Evolutionary conservation across 257 asterid species (phyloP), one percentile per base, ranked within the genome.

Genomic region (Prunella vulgaris): DNA sequence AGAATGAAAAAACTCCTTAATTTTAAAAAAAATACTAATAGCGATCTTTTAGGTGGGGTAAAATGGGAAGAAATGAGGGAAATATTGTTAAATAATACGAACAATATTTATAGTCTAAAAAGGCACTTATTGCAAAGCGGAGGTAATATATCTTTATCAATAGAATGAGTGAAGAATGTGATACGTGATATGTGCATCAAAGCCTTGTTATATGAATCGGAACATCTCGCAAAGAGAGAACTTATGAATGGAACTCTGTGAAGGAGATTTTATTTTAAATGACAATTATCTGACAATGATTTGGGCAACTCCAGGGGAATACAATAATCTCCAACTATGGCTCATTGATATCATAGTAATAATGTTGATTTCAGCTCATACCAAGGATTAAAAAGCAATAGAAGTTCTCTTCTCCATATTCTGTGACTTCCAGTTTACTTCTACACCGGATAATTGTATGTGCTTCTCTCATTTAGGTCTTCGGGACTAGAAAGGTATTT

Each of bases 401-500:
- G 28, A 52, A 21, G 14, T 20, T 9, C 20, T 66, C n/a, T 13
- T 13, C n/a, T 32, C 27, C 17, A 0, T 22, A 66, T 54, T 15
- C 18, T 67, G 68, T 46, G 33, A 46, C 66, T 57, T 57, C 75
- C 42, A 32, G 49, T 48, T 33, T 27, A 30, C 58, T 61, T 3
- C 54, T 53, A 4, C 28, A 60, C 17, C 21, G 56, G 10, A 6
- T 52, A 12, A 32, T 63, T 22, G 64, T 64, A 5, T 3, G 35
- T 24, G 51, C n/a, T 49, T 66, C 44, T 33, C 49, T 37, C 12
- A n/a, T 44, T 18, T 64, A 87, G 97, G 97, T 89, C 63, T 89
- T 89, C 4, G 97, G 97, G 27, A 69, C 84, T 7, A 86, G 74
- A 75, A 89, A 83, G 79, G 74, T 56, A 59, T 72, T 80, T 30